phyloP scores from a whole-genome alignment of 768 basidiomycete species.

The Pulveroboletus ravenelii region DNA sequence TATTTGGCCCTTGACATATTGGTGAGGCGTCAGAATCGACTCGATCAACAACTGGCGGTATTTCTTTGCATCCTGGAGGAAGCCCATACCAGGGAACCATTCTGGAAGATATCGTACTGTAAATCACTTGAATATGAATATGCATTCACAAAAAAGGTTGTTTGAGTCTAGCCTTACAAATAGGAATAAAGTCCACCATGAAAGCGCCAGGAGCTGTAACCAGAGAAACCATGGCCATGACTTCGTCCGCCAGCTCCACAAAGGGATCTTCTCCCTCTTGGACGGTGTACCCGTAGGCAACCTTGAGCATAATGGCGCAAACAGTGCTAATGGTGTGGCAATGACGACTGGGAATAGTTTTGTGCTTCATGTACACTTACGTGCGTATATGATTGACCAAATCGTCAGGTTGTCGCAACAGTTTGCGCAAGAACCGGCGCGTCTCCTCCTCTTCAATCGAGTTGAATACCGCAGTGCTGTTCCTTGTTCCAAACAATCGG shows the following conservation, averaged over 20 bases:
- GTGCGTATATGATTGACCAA: conserved; percentile 19
- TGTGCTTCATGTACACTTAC: conserved; percentile 6
- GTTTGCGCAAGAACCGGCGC: conserved; percentile 12
- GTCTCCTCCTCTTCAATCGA: conserved; percentile 19
- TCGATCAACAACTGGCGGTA: conserved; percentile 27
- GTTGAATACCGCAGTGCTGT: conserved; percentile 6
- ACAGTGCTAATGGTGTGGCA: conserved; percentile 3
- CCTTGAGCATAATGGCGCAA: conserved; percentile 32
- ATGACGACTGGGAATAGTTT: neutral
- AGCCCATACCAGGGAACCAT: conserved; percentile 35
- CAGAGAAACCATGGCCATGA: conserved; percentile 14
- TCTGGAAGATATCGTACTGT: conserved; percentile 30
- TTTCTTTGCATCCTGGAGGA: conserved; percentile 28
- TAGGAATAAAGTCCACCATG: conserved; percentile 22
- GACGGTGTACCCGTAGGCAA: conserved; percentile 39
- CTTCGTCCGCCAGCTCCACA: conserved; percentile 26
- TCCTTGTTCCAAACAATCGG: conserved; percentile 11
- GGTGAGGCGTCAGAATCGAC: conserved; percentile 42
- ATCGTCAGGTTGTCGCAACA: conserved; percentile 14
- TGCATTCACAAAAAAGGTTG: neutral
- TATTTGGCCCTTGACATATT: conserved; percentile 43
- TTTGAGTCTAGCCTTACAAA: conserved; percentile 4
- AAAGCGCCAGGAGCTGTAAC: conserved; percentile 7
- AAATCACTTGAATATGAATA: conserved; percentile 6
- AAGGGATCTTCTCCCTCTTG: conserved; percentile 35